Conservation (phyloP, 805 yeast species). For the Cyberlindnera lachancei region DNA sequence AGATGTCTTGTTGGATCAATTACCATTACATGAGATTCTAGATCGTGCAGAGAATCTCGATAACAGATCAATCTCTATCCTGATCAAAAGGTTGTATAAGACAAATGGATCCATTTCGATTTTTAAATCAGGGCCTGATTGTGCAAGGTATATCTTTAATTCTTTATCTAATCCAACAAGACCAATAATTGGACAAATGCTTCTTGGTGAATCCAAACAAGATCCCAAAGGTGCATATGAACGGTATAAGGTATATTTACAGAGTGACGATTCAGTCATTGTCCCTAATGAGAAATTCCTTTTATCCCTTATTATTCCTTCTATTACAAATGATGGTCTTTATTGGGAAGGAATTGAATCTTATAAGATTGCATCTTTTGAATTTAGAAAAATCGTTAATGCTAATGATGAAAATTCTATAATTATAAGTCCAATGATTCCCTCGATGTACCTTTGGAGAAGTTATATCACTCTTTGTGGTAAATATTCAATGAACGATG, state of each 20-base stretch:
- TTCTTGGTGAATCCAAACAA: conserved; percentile 25
- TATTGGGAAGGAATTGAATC: conserved; percentile 49
- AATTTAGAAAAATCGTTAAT: conserved; percentile 36
- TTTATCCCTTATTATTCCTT: conserved; percentile 42
- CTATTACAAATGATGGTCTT: conserved; percentile 25
- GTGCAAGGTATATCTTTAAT: conserved; percentile 17
- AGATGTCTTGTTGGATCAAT: background rate
- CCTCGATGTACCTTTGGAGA: conserved; percentile 41
- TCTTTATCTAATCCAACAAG: conserved; percentile 12
- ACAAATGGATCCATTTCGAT: conserved; percentile 1
- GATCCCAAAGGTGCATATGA: conserved; percentile 25
- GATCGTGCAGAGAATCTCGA: conserved; percentile 4
- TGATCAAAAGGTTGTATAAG: conserved; percentile 11
- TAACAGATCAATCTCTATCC: conserved; percentile 10
- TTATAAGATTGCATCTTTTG: conserved; percentile 51
- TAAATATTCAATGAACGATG: conserved; percentile 38
- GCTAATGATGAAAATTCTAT: conserved; percentile 14
- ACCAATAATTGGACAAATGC: conserved; percentile 14
- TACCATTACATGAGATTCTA: background rate
- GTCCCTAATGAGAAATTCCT: conserved; percentile 27
- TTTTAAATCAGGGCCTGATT: conserved; percentile 10
- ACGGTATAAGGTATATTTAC: conserved; percentile 24
- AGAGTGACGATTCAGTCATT: too few species aligned
- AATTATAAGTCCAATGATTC: too few species aligned
- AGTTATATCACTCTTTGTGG: conserved; percentile 45